Percentiles rank a stretch among this genome's conserved stretches.
These are phyloP conservation scores for Eucalyptus victrix DNA, from an alignment of 345 rosid species.

Conservation along the genomic window DNA sequence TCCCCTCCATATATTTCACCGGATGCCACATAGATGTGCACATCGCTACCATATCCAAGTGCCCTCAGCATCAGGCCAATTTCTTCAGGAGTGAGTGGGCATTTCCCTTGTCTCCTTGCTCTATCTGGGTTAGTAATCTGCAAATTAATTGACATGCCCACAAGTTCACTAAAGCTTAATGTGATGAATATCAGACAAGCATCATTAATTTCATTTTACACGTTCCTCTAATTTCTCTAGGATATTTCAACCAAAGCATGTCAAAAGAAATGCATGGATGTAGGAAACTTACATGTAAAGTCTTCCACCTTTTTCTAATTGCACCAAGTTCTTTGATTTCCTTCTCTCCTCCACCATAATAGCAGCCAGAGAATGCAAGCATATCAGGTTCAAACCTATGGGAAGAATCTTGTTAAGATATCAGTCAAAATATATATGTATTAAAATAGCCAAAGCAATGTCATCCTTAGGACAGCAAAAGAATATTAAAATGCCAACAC, in stretches of 20 bases:
- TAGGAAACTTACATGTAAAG: slow-evolving; percentile 60
- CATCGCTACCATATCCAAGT: slow-evolving; percentile 83
- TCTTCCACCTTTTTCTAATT: slow-evolving; percentile 95
- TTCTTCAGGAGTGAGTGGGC: slow-evolving; percentile 96
- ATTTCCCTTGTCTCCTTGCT: slow-evolving; percentile 95
- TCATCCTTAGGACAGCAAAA: not conserved
- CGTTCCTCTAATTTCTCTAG: not conserved
- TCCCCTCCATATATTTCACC: slow-evolving; percentile 94
- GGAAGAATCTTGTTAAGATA: slow-evolving; percentile 11
- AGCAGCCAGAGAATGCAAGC: slow-evolving; percentile 99
- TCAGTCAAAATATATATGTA: not conserved
- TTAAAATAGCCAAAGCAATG: not conserved
- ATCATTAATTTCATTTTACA: not conserved
- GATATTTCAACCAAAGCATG: not conserved
- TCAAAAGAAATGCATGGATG: not conserved
- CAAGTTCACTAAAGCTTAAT: not conserved
- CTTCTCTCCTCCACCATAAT: slow-evolving; percentile 95
- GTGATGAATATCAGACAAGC: not conserved
- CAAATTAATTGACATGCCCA: not conserved
- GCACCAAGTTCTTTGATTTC: slow-evolving; percentile 75
- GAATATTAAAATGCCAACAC: not conserved
- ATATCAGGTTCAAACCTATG: slow-evolving; percentile 96
- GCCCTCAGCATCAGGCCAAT: slow-evolving; percentile 97
- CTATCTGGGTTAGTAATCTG: slow-evolving; percentile 72
- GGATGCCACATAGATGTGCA: slow-evolving; percentile 94